Evolutionary conservation across 164 flowering plant genomes (phyloP), one percentile per base, ranked within the genome.

Genomic region (Annona squamosa): DNA sequence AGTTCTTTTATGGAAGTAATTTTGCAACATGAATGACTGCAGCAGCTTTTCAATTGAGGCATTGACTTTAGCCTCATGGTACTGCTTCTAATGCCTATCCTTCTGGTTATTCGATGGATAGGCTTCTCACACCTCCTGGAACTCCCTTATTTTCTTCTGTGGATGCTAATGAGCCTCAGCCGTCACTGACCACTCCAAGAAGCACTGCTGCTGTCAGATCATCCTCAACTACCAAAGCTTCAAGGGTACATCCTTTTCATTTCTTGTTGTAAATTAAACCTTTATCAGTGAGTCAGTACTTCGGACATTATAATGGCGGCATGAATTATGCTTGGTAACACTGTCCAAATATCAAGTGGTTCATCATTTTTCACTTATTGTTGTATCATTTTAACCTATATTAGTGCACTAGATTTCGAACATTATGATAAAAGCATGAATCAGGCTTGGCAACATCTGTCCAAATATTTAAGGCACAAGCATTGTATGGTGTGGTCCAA

Each of bases 41-140:
- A 63, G 1, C 41, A 4, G 42, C 18, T 63, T n/a, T 18, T 19
- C 65, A 63, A n/a, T 17, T n/a, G 41, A 19, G 65, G 41, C 41
- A 19, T 3, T n/a, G 5, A 19, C 65, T 63, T n/a, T 63, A 63
- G 18, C 41, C 0, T 26, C 37, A n/a, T 19, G 41, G 16, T 16
- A 16, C 41, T 52, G 59, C 10, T 52, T 10, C 59, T 52, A 45
- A 61, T 37, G 12, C 13, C 4, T 71, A 42, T 63, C 47, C 63
- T 70, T 65, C 65, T 56, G 41, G 16, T 62, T 45, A 9, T 19
- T 64, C 3, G 82, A 69, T 79, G 62, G 48, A 76, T 73, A 94
- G 98, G 98, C 97, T 94, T 81, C 91, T 94, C 62, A 94, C 98
- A 52, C 98, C 98, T 77, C 98, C 98, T 64, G 98, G 86, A 79